Percentiles rank a stretch among this genome's conserved stretches.
Conservation (phyloP, 179 eudicot species). For the Pouteria campechiana region DNA sequence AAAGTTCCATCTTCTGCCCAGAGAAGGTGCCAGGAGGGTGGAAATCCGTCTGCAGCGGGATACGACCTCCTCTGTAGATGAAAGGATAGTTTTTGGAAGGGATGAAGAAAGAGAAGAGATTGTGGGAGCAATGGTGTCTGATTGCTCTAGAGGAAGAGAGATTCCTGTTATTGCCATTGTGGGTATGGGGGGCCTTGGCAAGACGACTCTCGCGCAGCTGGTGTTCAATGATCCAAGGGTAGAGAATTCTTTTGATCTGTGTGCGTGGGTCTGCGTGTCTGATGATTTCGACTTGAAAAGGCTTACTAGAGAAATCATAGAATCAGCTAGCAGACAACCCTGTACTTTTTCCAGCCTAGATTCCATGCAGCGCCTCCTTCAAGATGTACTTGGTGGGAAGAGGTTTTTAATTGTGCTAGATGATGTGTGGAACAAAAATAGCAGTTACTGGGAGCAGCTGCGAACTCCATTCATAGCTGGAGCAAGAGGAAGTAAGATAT, state of each 20-base stretch:
- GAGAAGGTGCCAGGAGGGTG: neutral
- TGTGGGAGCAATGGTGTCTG: constrained; percentile 6
- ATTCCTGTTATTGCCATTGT: constrained; percentile 14
- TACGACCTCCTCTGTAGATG: constrained; percentile 4
- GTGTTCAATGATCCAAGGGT: constrained; percentile 21
- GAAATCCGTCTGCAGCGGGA: neutral
- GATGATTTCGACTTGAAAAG: constrained; percentile 10
- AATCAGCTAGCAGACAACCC: neutral
- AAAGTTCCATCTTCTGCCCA: neutral
- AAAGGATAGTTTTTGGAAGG: constrained; percentile 16
- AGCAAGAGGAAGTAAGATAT: constrained; percentile 7
- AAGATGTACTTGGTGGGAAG: neutral
- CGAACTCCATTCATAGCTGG: constrained; percentile 5
- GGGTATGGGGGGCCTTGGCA: constrained; percentile 32
- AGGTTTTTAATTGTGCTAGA: constrained; percentile 10
- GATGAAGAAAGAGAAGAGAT: constrained; percentile 10
- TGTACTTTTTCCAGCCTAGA: neutral
- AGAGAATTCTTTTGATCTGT: constrained; percentile 6
- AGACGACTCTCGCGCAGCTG: constrained; percentile 29
- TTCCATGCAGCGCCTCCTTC: constrained; percentile 5
- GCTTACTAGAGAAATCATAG: constrained; percentile 7
- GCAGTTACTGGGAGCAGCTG: constrained; percentile 3
- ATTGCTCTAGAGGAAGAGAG: neutral
- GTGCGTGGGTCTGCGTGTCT: constrained; percentile 23
- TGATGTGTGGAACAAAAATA: constrained; percentile 9